Conservation (phyloP, 2,329 filamentous ascomycete species). For the Xylaria sp. region DNA sequence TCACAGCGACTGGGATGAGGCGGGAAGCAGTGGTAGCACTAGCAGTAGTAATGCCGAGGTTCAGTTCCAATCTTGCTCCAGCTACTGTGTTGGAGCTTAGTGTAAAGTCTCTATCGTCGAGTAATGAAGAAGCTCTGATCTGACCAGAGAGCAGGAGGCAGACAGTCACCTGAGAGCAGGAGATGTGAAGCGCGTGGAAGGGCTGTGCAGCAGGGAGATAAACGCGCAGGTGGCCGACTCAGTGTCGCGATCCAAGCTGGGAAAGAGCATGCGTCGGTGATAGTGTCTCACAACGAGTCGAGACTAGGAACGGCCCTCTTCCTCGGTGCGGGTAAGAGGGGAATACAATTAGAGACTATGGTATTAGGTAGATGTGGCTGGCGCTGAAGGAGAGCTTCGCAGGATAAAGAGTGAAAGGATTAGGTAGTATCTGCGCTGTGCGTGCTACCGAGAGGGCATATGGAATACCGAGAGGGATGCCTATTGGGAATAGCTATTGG, state of each 20-base stretch:
- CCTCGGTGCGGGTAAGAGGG: slow-evolving; percentile 21
- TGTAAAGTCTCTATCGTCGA: slow-evolving; percentile 35
- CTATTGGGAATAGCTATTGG: neutral
- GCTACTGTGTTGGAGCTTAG: slow-evolving; percentile 18
- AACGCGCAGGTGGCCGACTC: slow-evolving; percentile 1
- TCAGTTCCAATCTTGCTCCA: neutral
- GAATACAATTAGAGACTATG: slow-evolving; percentile 12
- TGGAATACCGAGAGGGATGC: neutral
- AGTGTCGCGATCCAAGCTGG: slow-evolving; percentile 17
- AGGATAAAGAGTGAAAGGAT: slow-evolving; percentile 1
- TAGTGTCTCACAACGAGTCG: slow-evolving; percentile 31
- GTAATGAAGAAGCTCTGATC: slow-evolving; percentile 32
- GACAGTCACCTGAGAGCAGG: slow-evolving; percentile 27
- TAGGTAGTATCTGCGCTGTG: slow-evolving; percentile 1
- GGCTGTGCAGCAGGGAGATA: slow-evolving; percentile 6
- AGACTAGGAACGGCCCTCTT: slow-evolving; percentile 28
- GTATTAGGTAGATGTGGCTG: slow-evolving; percentile 13
- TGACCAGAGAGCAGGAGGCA: slow-evolving; percentile 33
- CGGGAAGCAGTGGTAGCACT: slow-evolving; percentile 14
- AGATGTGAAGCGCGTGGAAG: slow-evolving; percentile 18
- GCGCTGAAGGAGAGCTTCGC: slow-evolving; percentile 5
- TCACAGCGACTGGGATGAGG: slow-evolving; percentile 18
- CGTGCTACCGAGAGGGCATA: neutral
- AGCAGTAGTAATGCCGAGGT: neutral
- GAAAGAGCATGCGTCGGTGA: slow-evolving; percentile 18